Evolutionary conservation across 331 rosid genomes (phyloP), one percentile per base, ranked within the genome.

Genomic region (Acacia concinna): DNA sequence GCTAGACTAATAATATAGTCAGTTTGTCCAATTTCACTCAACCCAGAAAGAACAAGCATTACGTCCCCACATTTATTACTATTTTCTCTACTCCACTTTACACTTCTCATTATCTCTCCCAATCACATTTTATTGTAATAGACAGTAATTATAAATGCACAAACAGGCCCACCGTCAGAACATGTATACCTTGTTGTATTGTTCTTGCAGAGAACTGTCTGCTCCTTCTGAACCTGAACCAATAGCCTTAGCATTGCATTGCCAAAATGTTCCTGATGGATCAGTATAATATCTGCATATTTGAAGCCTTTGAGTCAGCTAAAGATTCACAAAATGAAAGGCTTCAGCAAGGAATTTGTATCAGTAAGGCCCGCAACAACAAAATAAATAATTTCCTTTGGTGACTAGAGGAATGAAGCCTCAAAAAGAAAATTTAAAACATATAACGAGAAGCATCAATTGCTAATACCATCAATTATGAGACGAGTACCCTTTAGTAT

Each of bases 221-320:
- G 95, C 95, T 41, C 95, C 95, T 84, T 90, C 95, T 20, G 93
- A 90, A 35, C 95, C 95, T 18, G 95, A 90, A 37, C 95, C 95
- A 56, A 90, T 90, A 74, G 95, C 95, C 79, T 90, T 90, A 73
- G 90, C 95, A 79, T 90, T 85, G 91, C 95, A 90, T 87, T 90
- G 95, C 95, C 95, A 90, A 79, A 90, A 90, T 31, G 95, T 90
- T 74, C 95, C 95, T 57, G 95, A 90, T 46, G 95, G 95, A 85
- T 90, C 95, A 27, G 95, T 90, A 34, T 88, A 78, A 83, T 87
- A 90, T 56, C 95, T 90, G 86, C 82, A 83, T 37, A 46, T 67
- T 21, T 75, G 54, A 81, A 75, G 57, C 74, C 64, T 57, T 78
- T 17, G 57, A 13, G 52, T 75, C 44, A 78, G 78, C 15, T 56